These are phyloP conservation scores for Echium plantagineum DNA, from an alignment of 257 asterid genomes.

Conservation along the genomic window DNA sequence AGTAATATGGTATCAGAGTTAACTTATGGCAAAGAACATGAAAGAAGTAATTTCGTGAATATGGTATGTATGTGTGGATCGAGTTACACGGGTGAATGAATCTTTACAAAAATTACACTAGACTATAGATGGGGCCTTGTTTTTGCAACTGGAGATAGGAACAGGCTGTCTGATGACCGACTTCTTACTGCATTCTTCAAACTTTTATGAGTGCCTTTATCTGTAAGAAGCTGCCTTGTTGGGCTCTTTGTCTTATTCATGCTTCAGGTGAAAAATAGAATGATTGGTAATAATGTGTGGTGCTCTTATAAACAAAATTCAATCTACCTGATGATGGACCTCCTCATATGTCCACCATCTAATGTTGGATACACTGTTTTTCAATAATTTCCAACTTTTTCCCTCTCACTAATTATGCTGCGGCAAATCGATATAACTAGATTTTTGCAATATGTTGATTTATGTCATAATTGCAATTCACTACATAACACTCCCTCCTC, in stretches of 20 bases:
- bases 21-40: no score
- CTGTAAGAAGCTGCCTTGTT: neutral
- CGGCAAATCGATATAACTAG: neutral
- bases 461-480: neutral
- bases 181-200: neutral
- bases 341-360: neutral
- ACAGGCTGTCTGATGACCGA: neutral
- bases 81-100: no score
- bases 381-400: neutral
- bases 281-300: neutral
- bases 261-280: neutral
- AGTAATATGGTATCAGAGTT: no score
- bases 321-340: neutral
- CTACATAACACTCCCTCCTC: no score
- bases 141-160: no score
- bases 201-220: neutral
- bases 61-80: no score
- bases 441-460: no score
- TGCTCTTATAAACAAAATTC: neutral
- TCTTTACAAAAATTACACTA: no score
- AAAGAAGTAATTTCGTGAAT: no score
- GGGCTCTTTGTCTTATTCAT: neutral
- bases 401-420: neutral
- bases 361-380: neutral
- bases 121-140: no score